Percentiles rank a stretch among this genome's conserved stretches.
These are phyloP conservation scores for Cladorrhinum sp. DNA, from an alignment of 2,329 filamentous ascomycete species.

Conservation along the genomic window DNA sequence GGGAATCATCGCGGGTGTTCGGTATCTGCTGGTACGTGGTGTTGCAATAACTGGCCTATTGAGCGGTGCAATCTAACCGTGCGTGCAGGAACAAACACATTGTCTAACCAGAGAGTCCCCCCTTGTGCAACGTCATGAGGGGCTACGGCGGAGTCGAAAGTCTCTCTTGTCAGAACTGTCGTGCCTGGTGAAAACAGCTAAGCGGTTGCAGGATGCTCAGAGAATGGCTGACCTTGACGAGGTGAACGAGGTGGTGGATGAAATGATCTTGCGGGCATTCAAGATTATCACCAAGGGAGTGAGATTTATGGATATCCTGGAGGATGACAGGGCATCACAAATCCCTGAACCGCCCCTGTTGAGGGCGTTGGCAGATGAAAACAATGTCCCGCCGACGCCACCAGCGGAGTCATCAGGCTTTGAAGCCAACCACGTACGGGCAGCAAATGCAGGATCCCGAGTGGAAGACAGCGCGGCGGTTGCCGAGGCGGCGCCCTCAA, in stretches of 20 bases:
- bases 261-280: conserved; percentile 91
- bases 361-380: conserved; percentile 58
- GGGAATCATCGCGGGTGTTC: conserved; percentile 88
- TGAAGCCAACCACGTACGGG: conserved; percentile 36
- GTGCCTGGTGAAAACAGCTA: conserved; percentile 82
- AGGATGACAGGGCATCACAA: conserved; percentile 55
- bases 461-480: conserved; percentile 32
- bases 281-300: conserved; percentile 90
- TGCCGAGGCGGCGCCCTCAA: conserved; percentile 35
- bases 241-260: conserved; percentile 76
- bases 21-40: conserved; percentile 75
- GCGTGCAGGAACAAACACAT: conserved; percentile 72
- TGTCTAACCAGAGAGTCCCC: conserved; percentile 80
- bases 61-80: conserved; percentile 19
- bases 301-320: conserved; percentile 82
- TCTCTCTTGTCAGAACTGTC: conserved; percentile 86
- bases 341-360: conserved; percentile 56
- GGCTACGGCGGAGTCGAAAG: conserved; percentile 77
- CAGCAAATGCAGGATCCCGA: conserved; percentile 42
- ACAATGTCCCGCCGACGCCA: conserved; percentile 59
- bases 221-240: conserved; percentile 46
- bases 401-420: conserved; percentile 57
- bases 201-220: conserved; percentile 75
- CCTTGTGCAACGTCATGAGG: conserved; percentile 71
- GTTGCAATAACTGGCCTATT: too few relatives aligned